These are phyloP conservation scores for Mucor sp. DNA, from an alignment of 371 early-diverging fungal genomes.

Conservation along the genomic window DNA sequence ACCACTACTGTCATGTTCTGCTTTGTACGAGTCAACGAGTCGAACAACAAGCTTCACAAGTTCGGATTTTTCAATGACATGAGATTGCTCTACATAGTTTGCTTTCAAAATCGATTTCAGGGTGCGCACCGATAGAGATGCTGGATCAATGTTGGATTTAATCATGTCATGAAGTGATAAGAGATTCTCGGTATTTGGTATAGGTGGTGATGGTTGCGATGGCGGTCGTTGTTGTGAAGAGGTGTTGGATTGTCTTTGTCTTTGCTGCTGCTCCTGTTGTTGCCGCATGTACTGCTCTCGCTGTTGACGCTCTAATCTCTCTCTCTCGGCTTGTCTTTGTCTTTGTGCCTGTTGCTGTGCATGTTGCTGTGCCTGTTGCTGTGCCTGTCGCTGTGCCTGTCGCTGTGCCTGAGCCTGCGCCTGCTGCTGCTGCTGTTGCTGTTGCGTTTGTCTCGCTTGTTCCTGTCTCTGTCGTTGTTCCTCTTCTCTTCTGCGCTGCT, in stretches of 20 bases:
- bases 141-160: conserved; percentile 41
- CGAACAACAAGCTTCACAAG: conserved; percentile 48
- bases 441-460: conserved; percentile 10
- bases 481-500: conserved; percentile 15
- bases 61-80: conserved; percentile 57
- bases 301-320: neutral
- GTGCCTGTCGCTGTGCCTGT: neutral
- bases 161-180: conserved; percentile 37
- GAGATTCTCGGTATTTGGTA: conserved; percentile 7
- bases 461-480: conserved; percentile 14
- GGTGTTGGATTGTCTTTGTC: conserved; percentile 2
- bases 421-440: neutral
- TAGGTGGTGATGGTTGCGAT: neutral
- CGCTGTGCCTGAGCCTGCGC: neutral
- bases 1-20: conserved; percentile 10
- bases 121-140: conserved; percentile 50
- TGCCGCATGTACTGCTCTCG: neutral
- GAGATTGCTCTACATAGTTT: conserved; percentile 52
- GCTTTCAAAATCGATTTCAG: conserved; percentile 52
- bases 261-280: neutral
- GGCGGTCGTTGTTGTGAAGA: neutral
- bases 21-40: conserved; percentile 44
- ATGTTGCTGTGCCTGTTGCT: neutral
- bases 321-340: neutral
- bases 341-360: neutral